Conservation (phyloP, 768 basidiomycete species). For the Crucibulum laeve region DNA sequence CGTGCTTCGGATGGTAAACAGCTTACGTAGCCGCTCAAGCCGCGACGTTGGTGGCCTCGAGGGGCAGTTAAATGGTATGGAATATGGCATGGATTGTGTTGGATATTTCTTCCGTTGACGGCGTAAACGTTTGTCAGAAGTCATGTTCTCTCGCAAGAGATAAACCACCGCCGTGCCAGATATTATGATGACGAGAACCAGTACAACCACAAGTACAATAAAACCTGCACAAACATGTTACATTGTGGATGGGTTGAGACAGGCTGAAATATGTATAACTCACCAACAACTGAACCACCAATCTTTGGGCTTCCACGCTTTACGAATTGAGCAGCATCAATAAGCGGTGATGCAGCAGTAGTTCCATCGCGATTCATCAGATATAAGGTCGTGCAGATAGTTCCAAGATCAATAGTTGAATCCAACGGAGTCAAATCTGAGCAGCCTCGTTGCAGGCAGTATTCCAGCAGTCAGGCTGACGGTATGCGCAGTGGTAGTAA, state of each 20-base stretch:
- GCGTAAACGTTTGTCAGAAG: slow-evolving; percentile 30
- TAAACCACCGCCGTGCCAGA: slow-evolving; percentile 51
- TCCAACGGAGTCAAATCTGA: too few species aligned
- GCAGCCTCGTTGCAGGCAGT: too few species aligned
- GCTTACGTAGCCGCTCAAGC: too few species aligned
- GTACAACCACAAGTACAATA: slow-evolving; percentile 53
- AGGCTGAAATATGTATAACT: slow-evolving; percentile 10
- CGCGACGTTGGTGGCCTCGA: slow-evolving; percentile 5
- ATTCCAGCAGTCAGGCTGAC: too few species aligned
- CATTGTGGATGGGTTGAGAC: neutral
- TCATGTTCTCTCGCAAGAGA: slow-evolving; percentile 48
- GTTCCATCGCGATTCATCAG: too few species aligned
- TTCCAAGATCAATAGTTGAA: too few species aligned
- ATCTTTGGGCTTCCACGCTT: slow-evolving; percentile 41
- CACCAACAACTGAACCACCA: slow-evolving; percentile 47
- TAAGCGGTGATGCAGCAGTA: too few species aligned
- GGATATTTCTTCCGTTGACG: slow-evolving; percentile 15
- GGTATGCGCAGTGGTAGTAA: too few species aligned
- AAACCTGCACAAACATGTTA: slow-evolving; percentile 41
- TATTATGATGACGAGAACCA: slow-evolving; percentile 48
- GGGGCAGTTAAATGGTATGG: slow-evolving; percentile 2
- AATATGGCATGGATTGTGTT: slow-evolving; percentile 11
- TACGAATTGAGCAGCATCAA: slow-evolving; percentile 5
- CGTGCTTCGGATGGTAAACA: slow-evolving; percentile 11
- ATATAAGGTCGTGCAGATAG: too few species aligned